A percentile compares a stretch with the other conserved stretches of the same genome.
phyloP scores from a whole-genome alignment of 306 rosid genomes.

The Sicyos edulis region DNA sequence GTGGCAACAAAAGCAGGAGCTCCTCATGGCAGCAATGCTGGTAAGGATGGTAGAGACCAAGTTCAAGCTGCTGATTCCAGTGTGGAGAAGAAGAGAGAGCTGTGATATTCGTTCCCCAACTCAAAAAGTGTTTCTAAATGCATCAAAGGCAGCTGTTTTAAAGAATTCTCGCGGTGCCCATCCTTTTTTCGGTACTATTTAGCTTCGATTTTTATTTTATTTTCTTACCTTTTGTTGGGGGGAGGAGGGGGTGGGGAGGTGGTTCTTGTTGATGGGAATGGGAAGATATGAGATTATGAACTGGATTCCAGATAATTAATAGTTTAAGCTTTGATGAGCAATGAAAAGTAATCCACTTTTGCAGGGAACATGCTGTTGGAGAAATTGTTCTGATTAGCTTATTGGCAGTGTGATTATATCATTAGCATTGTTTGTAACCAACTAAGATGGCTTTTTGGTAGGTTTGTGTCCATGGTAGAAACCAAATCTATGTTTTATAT shows the following conservation, averaged over 20 bases:
- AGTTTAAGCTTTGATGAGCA: constrained; percentile 9
- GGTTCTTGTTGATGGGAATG: constrained; percentile 11
- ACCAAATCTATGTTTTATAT: background rate
- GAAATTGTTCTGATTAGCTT: background rate
- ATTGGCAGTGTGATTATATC: background rate
- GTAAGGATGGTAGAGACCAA: constrained; percentile 50
- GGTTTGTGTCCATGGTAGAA: background rate
- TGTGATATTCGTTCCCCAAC: constrained; percentile 27
- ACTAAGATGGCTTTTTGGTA: background rate
- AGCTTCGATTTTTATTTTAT: background rate
- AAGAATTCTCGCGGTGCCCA: background rate
- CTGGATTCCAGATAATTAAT: background rate
- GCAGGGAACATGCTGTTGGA: background rate
- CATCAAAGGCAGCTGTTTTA: background rate
- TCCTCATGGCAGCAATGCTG: constrained; percentile 46
- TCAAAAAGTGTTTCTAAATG: background rate
- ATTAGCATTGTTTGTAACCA: background rate
- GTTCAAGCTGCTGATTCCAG: constrained; percentile 47
- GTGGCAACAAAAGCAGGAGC: constrained; percentile 39
- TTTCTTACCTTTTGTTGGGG: background rate
- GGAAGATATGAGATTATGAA: constrained; percentile 10
- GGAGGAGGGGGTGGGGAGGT: background rate
- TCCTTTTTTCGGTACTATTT: constrained; percentile 3
- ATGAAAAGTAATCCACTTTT: constrained; percentile 9
- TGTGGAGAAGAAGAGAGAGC: constrained; percentile 58